Evolutionary conservation across 2,329 filamentous ascomycete species (phyloP).

Genomic region (Corniculantispora saksenae): DNA sequence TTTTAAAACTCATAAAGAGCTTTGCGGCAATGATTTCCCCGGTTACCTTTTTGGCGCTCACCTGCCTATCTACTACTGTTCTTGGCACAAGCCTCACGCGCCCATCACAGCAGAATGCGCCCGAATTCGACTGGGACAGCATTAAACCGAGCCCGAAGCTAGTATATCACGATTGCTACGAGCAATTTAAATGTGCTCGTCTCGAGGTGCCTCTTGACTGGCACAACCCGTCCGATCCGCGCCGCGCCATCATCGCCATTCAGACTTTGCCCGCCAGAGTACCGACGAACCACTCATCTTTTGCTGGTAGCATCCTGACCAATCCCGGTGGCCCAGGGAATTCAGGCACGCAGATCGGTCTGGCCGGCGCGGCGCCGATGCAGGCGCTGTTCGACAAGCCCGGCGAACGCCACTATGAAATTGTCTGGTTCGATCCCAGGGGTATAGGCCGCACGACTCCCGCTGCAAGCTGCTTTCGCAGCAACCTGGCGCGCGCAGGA

Average conservation of each 20-base stretch:
- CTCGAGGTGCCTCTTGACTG: slow-evolving; percentile 39
- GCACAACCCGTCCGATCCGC: slow-evolving; percentile 25
- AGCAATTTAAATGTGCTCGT: slow-evolving; percentile 34
- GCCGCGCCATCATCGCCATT: slow-evolving; percentile 36
- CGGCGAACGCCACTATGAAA: slow-evolving; percentile 32
- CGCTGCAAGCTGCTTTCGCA: slow-evolving; percentile 32
- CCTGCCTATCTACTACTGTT: not conserved
- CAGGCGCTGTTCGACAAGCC: slow-evolving; percentile 26
- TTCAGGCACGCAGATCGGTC: slow-evolving; percentile 30
- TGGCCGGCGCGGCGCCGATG: slow-evolving; percentile 23
- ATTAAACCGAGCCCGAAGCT: slow-evolving; percentile 33
- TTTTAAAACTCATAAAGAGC: not conserved
- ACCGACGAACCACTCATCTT: slow-evolving; percentile 30
- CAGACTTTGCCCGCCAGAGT: slow-evolving; percentile 34
- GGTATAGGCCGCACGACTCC: slow-evolving; percentile 35
- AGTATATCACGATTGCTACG: slow-evolving; percentile 34
- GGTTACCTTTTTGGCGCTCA: not conserved
- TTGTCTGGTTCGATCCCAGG: slow-evolving; percentile 39
- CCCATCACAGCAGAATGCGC: not conserved
- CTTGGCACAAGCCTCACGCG: not conserved
- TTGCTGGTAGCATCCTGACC: slow-evolving; percentile 37
- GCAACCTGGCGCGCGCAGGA: slow-evolving; percentile 10
- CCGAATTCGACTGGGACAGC: not conserved
- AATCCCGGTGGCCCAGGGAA: slow-evolving; percentile 42
- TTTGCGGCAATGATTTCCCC: not conserved